Evolutionary conservation across 305 asterid species (phyloP).

Genomic region (Withania somnifera): DNA sequence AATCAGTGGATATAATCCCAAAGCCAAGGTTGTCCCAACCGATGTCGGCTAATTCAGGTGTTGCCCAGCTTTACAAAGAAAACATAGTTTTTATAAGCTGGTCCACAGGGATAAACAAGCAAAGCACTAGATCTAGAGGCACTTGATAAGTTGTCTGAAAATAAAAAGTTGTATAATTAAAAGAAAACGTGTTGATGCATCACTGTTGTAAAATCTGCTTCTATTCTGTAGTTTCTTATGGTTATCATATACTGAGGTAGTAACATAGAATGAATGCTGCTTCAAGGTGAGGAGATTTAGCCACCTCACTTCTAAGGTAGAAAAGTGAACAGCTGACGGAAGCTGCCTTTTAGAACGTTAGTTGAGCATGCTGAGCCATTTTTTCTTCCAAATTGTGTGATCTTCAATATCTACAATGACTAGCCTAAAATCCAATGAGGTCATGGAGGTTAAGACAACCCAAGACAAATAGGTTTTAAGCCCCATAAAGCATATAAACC

Average conservation of each 20-base stretch:
- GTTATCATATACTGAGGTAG: background rate
- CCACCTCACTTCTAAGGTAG: background rate
- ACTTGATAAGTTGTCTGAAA: background rate
- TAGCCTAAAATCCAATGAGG: background rate
- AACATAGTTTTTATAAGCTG: background rate
- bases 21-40: slow-evolving; percentile 95
- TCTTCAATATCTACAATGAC: background rate
- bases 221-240: background rate
- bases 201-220: background rate
- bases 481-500: background rate
- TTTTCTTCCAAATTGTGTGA: background rate
- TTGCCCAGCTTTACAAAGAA: slow-evolving; percentile 23
- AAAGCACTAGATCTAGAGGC: background rate
- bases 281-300: background rate
- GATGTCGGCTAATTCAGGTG: slow-evolving; percentile 42
- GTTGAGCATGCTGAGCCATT: background rate
- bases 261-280: background rate
- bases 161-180: background rate
- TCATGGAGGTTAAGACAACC: background rate
- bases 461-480: no score
- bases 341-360: background rate
- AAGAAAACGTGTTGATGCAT: background rate
- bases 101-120: background rate
- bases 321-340: background rate
- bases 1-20: slow-evolving; percentile 68